phyloP scores from a whole-genome alignment of 208 protist genomes.

The Trypanosoma mega region DNA sequence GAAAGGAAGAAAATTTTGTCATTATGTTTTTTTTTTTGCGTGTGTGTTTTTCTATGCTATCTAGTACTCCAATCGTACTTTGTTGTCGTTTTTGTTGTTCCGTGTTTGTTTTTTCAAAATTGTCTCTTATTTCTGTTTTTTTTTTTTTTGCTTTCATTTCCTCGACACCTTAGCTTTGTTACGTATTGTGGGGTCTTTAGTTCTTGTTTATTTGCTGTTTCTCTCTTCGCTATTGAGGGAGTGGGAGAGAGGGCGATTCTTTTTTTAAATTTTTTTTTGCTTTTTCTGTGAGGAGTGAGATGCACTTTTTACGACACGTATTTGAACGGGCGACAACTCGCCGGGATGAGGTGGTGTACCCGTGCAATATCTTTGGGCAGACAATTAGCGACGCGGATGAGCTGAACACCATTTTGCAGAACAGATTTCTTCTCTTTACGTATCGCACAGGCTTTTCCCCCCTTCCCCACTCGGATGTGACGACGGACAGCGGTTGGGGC shows the following conservation, averaged over 20 bases:
- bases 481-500: constrained; percentile 78
- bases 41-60: background rate
- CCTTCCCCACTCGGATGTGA: constrained; percentile 26
- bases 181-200: too few relatives aligned
- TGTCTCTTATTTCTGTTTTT: background rate
- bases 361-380: constrained; percentile 16
- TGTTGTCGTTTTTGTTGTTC: background rate
- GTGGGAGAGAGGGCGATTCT: too few relatives aligned
- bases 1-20: background rate
- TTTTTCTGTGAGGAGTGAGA: background rate
- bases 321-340: background rate
- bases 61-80: background rate
- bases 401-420: constrained; percentile 33
- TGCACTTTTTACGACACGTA: constrained; percentile 5
- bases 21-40: background rate
- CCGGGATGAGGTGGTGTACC: constrained; percentile 9
- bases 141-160: background rate
- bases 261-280: too few relatives aligned
- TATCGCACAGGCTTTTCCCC: constrained; percentile 68
- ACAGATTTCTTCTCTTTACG: constrained; percentile 62
- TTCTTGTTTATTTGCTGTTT: too few relatives aligned
- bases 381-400: constrained; percentile 33
- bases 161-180: background rate
- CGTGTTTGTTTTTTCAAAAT: background rate
- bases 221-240: too few relatives aligned